Percentiles rank a stretch among this genome's conserved stretches.
phyloP scores from a whole-genome alignment of 2,329 filamentous ascomycete genomes.

The Didymella keratinophila region DNA sequence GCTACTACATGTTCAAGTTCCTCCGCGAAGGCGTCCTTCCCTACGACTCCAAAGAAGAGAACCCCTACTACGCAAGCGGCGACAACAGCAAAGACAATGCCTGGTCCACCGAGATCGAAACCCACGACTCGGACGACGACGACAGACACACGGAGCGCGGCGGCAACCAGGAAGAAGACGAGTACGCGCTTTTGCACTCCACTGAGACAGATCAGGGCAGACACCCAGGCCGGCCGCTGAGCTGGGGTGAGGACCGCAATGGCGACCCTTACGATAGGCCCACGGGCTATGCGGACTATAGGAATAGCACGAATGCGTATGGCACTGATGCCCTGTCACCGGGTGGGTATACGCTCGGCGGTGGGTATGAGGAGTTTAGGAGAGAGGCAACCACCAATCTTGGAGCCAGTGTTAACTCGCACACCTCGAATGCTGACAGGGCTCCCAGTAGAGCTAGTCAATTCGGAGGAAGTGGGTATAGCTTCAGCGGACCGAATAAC shows the following conservation, averaged over 20 bases:
- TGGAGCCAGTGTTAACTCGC: constrained; percentile 14
- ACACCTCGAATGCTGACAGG: constrained; percentile 7
- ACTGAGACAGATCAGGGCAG: constrained; percentile 51
- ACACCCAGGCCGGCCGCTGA: constrained; percentile 52
- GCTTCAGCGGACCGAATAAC: constrained; percentile 25
- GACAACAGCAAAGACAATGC: constrained; percentile 51
- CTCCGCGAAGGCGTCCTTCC: constrained; percentile 65
- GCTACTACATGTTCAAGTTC: constrained; percentile 64
- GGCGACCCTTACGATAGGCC: constrained; percentile 25
- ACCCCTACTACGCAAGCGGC: constrained; percentile 53
- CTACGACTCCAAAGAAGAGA: constrained; percentile 52
- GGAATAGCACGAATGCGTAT: constrained; percentile 45
- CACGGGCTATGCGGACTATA: constrained; percentile 49
- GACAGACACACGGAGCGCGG: constrained; percentile 50
- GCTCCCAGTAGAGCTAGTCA: constrained; percentile 24
- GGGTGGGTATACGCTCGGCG: constrained; percentile 21
- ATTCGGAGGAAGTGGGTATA: constrained; percentile 32
- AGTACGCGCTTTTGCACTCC: constrained; percentile 59
- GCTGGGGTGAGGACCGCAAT: constrained; percentile 49
- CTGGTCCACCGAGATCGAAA: constrained; percentile 55
- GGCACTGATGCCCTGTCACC: constrained; percentile 45
- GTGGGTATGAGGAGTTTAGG: constrained; percentile 48
- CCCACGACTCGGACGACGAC: constrained; percentile 51
- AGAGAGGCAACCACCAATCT: constrained; percentile 28
- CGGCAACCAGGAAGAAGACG: constrained; percentile 58